These are phyloP conservation scores for Fusarium denticulatum DNA, from an alignment of 2,329 filamentous ascomycete genomes.

Conservation along the genomic window DNA sequence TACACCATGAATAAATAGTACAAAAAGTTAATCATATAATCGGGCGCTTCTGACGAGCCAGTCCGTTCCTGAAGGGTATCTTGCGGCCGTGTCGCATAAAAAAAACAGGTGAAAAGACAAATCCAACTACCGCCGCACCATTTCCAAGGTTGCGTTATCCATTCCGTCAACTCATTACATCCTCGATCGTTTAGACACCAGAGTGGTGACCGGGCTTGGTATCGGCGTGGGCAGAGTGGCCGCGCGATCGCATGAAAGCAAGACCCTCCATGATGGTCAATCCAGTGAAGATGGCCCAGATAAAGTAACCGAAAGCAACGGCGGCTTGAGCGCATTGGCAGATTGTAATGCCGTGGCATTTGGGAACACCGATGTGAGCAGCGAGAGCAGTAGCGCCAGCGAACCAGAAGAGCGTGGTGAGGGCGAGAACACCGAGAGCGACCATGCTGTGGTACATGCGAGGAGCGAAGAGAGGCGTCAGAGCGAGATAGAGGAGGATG, in stretches of 20 bases:
- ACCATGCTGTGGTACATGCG: slow-evolving; percentile 70
- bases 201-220: slow-evolving; percentile 38
- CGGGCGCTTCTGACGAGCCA: slow-evolving; percentile 13
- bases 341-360: slow-evolving; percentile 60
- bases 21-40: slow-evolving; percentile 14
- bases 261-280: slow-evolving; percentile 60
- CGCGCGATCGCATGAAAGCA: slow-evolving; percentile 55
- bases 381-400: slow-evolving; percentile 83
- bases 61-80: slow-evolving; percentile 37
- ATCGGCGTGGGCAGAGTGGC: slow-evolving; percentile 45
- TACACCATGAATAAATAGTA: not conserved
- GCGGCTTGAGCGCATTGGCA: slow-evolving; percentile 72
- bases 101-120: not conserved
- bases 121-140: not conserved
- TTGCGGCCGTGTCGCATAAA: slow-evolving; percentile 37
- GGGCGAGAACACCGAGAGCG: slow-evolving; percentile 72
- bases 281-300: slow-evolving; percentile 63
- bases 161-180: not conserved
- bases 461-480: slow-evolving; percentile 72
- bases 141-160: not conserved
- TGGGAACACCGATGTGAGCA: slow-evolving; percentile 67
- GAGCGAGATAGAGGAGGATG: slow-evolving; percentile 73
- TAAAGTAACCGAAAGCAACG: slow-evolving; percentile 73
- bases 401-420: slow-evolving; percentile 92
- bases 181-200: slow-evolving; percentile 16